phyloP scores from a whole-genome alignment of 305 asterid genomes.

The Withania somnifera region DNA sequence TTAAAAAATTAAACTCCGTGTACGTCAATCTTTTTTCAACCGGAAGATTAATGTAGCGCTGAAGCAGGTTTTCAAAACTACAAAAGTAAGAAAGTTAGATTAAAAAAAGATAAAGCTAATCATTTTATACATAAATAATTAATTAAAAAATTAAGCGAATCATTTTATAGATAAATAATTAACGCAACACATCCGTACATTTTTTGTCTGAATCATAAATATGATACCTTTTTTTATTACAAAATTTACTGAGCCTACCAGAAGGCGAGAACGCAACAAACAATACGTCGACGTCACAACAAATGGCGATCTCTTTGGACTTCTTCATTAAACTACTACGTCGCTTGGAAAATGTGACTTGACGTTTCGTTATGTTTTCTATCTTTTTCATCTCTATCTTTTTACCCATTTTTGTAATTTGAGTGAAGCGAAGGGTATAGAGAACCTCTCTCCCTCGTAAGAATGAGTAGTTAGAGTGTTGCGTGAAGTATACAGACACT shows the following conservation, averaged over 20 bases:
- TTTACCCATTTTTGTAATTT: constrained; percentile 31
- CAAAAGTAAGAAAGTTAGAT: neutral
- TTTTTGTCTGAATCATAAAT: neutral
- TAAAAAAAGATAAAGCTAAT: neutral
- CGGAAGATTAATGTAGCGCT: constrained; percentile 29
- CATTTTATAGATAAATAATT: neutral
- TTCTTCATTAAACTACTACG: constrained; percentile 43
- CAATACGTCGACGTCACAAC: constrained; percentile 44
- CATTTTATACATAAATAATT: neutral
- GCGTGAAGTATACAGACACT: no score
- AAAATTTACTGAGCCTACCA: constrained; percentile 41
- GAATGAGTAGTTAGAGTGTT: no score
- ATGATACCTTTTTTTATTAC: constrained; percentile 23
- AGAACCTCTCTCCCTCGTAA: neutral
- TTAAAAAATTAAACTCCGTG: neutral
- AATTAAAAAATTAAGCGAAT: neutral
- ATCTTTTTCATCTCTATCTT: constrained; percentile 49
- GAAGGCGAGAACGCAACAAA: constrained; percentile 53
- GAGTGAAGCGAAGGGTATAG: neutral
- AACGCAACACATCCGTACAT: neutral
- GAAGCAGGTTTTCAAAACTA: constrained; percentile 44
- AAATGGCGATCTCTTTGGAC: constrained; percentile 27
- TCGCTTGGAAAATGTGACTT: constrained; percentile 57
- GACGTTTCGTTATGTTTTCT: constrained; percentile 34
- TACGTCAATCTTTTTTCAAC: constrained; percentile 34